A percentile compares a stretch with the other conserved stretches of the same genome.
These are phyloP conservation scores for Onygenales sp. DNA, from an alignment of 2,329 filamentous ascomycete species.

Conservation along the genomic window DNA sequence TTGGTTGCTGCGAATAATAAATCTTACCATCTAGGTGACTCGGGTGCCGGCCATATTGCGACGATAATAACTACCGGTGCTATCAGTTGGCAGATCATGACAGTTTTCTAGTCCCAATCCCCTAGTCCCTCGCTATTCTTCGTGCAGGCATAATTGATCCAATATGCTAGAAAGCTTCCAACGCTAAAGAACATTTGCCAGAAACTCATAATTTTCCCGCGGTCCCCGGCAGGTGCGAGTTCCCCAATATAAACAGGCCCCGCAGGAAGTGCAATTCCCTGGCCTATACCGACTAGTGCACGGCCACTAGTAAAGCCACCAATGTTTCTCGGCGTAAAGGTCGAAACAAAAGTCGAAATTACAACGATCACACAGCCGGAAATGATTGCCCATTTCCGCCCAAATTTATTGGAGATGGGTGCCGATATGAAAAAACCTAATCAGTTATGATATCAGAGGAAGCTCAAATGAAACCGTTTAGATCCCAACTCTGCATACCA, in stretches of 20 bases:
- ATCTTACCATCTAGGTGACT: constrained; percentile 56
- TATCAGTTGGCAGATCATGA: constrained; percentile 61
- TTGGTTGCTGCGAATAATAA: neutral
- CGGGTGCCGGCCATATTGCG: constrained; percentile 57
- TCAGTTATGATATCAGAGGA: neutral
- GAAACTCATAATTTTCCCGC: too few species aligned
- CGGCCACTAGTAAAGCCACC: too few species aligned
- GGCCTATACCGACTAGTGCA: too few species aligned
- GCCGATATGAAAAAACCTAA: constrained; percentile 54
- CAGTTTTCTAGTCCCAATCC: neutral
- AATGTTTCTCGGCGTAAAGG: too few species aligned
- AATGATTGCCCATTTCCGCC: constrained; percentile 57
- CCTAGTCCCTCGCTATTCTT: too few species aligned
- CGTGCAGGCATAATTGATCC: too few species aligned
- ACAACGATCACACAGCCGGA: constrained; percentile 56
- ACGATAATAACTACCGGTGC: constrained; percentile 53
- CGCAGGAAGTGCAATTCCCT: too few species aligned
- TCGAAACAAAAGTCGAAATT: constrained; percentile 47
- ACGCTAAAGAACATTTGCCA: too few species aligned
- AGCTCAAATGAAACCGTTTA: constrained; percentile 37
- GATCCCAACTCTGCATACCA: too few species aligned
- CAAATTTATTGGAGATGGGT: constrained; percentile 52
- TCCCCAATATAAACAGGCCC: too few species aligned
- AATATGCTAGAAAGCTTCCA: too few species aligned
- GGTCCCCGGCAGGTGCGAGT: too few species aligned